Conservation (phyloP, 257 asterid genomes). For the Lavandula angustifolia region DNA sequence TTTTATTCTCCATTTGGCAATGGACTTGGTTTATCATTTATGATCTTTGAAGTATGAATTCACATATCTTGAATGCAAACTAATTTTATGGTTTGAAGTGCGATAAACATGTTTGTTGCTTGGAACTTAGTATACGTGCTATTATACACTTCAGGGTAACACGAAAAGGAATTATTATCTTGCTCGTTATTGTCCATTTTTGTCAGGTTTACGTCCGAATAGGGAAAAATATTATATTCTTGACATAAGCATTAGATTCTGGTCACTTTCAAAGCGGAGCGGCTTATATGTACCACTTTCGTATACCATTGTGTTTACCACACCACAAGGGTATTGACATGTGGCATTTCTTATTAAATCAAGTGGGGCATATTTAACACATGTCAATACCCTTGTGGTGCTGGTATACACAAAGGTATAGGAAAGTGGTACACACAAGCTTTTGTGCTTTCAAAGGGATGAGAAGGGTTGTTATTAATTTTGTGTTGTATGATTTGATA, state of each 20-base stretch:
- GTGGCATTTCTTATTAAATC: too few relatives aligned
- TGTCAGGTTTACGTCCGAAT: background rate
- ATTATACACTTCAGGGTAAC: background rate
- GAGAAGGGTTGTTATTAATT: background rate
- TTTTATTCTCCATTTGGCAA: constrained; percentile 1
- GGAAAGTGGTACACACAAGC: too few relatives aligned
- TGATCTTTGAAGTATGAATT: constrained; percentile 10
- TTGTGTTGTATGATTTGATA: background rate
- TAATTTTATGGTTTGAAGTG: background rate
- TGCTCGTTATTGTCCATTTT: background rate
- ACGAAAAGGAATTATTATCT: constrained; percentile 3
- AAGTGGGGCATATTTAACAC: too few relatives aligned
- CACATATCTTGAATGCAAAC: background rate
- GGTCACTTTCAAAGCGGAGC: background rate
- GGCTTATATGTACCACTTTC: too few relatives aligned
- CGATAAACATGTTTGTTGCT: background rate
- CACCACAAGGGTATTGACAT: too few relatives aligned
- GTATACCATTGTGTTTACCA: too few relatives aligned
- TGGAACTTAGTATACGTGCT: background rate
- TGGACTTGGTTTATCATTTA: background rate
- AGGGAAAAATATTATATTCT: background rate
- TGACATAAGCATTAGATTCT: background rate
- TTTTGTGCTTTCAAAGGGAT: too few relatives aligned
- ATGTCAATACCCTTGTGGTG: too few relatives aligned
- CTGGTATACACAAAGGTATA: too few relatives aligned